phyloP scores from a whole-genome alignment of 2,329 filamentous ascomycete species.

The Graphilbum fragrans region DNA sequence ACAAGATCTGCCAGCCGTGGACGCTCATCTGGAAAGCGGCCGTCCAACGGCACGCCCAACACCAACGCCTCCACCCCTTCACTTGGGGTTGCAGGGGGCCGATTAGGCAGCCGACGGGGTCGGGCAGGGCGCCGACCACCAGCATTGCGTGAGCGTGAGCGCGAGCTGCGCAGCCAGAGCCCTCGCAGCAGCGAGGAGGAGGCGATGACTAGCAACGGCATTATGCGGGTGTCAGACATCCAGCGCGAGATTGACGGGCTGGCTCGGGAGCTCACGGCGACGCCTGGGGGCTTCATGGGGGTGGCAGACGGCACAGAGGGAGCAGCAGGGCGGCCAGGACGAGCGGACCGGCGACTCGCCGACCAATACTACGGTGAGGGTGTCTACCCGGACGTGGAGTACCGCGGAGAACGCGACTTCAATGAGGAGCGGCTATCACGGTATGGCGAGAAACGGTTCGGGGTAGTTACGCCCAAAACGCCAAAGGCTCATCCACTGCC shows the following conservation, averaged over 20 bases:
- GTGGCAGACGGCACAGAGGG: constrained; percentile 3
- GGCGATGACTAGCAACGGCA: constrained; percentile 21
- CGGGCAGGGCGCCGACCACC: constrained; percentile 11
- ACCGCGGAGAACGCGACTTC: constrained; percentile 12
- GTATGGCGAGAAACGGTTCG: constrained; percentile 15
- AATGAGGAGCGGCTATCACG: constrained; percentile 15
- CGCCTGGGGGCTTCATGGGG: constrained; percentile 1
- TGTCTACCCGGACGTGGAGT: constrained; percentile 14
- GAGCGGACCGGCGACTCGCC: constrained; percentile 6
- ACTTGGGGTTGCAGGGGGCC: too few species aligned
- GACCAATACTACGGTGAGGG: constrained; percentile 16
- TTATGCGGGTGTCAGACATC: constrained; percentile 19
- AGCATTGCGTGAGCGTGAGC: constrained; percentile 6
- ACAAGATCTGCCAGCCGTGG: too few species aligned
- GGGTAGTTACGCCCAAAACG: constrained; percentile 8
- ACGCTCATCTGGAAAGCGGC: too few species aligned
- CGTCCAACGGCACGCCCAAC: neutral
- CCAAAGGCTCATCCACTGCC: too few species aligned
- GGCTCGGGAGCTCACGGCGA: constrained; percentile 14
- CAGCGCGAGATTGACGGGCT: constrained; percentile 16
- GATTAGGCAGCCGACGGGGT: constrained; percentile 5
- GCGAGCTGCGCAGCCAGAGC: constrained; percentile 17
- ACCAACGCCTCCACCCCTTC: neutral
- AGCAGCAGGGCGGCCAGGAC: too few species aligned
- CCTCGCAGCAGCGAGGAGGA: constrained; percentile 21